Conservation (phyloP, 495 filamentous ascomycete genomes). For the Aspergillus cavernicola region DNA sequence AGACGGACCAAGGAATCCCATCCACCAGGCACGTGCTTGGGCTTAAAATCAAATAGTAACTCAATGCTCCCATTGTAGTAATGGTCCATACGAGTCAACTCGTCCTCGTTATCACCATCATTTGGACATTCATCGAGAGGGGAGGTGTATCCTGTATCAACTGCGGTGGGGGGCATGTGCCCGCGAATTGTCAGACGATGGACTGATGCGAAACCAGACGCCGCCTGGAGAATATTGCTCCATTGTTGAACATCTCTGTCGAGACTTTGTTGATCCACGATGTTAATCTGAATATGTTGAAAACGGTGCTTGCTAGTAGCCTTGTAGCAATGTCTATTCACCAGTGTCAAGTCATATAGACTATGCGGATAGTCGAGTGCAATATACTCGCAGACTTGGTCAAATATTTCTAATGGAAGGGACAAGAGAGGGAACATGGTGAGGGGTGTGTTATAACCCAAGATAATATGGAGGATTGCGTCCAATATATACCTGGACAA, state of each 20-base stretch:
- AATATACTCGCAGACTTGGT: not conserved
- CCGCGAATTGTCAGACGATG: not conserved
- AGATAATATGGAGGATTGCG: not conserved
- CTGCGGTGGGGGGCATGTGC: not conserved
- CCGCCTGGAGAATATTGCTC: not conserved
- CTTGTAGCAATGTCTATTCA: not conserved
- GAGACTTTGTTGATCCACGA: not conserved
- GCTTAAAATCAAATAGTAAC: not conserved
- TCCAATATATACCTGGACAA: not conserved
- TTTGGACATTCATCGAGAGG: no score
- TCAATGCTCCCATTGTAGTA: not conserved
- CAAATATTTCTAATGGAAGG: not conserved
- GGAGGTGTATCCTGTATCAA: not conserved
- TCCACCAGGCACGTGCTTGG: not conserved
- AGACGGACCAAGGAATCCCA: not conserved
- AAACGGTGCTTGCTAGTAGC: not conserved
- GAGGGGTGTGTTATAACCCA: not conserved
- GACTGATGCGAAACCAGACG: not conserved
- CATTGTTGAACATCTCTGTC: not conserved
- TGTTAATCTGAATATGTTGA: not conserved
- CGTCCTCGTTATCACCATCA: not conserved
- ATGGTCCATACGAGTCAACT: not conserved
- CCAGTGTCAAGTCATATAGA: not conserved
- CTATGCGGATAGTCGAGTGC: not conserved
- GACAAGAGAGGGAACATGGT: not conserved